Evolutionary conservation across 2,329 filamentous ascomycete species (phyloP).

Genomic region (Cladosporium phlei): DNA sequence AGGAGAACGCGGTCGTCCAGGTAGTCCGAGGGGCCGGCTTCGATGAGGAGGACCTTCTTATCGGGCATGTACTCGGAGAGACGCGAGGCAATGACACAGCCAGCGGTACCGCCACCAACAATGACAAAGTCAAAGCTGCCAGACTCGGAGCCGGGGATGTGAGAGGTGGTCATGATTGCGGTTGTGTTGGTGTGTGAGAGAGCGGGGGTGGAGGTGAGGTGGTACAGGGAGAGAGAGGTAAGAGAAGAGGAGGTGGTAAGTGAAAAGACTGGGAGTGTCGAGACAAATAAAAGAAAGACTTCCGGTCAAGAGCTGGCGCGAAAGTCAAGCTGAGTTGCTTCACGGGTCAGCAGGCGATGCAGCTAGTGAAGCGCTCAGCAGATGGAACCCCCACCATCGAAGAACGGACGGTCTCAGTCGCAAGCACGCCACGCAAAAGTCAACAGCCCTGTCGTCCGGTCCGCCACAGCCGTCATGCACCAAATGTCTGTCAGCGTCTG

Average conservation of each 20-base stretch:
- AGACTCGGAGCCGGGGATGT: slow-evolving; percentile 59
- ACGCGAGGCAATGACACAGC: slow-evolving; percentile 76
- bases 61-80: slow-evolving; percentile 78
- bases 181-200: slow-evolving; percentile 8
- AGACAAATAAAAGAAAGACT: neutral
- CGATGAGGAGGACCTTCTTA: slow-evolving; percentile 76
- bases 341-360: too few species aligned
- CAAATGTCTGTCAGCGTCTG: too few species aligned
- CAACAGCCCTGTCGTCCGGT: too few species aligned
- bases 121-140: slow-evolving; percentile 78
- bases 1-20: slow-evolving; percentile 82
- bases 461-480: too few species aligned
- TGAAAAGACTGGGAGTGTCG: too few species aligned
- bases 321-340: too few species aligned
- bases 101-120: slow-evolving; percentile 79
- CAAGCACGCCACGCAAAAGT: too few species aligned
- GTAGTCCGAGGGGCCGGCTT: slow-evolving; percentile 84
- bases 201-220: slow-evolving; percentile 26
- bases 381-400: too few species aligned
- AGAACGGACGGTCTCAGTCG: too few species aligned
- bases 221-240: slow-evolving; percentile 6
- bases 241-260: slow-evolving; percentile 1
- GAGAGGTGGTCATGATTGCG: slow-evolving; percentile 60
- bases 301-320: neutral
- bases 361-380: too few species aligned